A percentile compares a stretch with the other conserved stretches of the same genome.
Conservation (phyloP, 768 basidiomycete genomes). For the Tylopilus rubrobrunneus region DNA sequence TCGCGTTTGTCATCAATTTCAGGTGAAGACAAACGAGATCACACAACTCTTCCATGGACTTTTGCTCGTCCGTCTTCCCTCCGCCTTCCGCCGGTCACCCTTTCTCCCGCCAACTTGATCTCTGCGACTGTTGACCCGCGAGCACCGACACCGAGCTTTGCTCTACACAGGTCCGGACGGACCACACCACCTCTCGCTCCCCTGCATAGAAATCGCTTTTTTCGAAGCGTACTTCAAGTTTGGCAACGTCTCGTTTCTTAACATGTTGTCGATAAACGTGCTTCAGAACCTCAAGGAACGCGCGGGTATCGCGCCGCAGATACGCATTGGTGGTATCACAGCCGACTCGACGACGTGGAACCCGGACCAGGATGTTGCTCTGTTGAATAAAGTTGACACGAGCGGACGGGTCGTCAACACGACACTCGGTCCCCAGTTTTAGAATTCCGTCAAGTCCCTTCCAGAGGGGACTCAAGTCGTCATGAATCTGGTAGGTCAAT, state of each 20-base stretch:
- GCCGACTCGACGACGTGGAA: slow-evolving; percentile 53
- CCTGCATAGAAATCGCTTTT: slow-evolving; percentile 51
- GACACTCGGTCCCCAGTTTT: slow-evolving; percentile 49
- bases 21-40: too few species aligned
- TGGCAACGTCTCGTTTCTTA: slow-evolving; percentile 43
- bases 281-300: slow-evolving; percentile 44
- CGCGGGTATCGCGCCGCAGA: slow-evolving; percentile 42
- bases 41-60: too few species aligned
- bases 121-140: too few species aligned
- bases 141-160: too few species aligned
- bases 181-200: slow-evolving; percentile 44
- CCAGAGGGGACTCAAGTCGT: slow-evolving; percentile 46
- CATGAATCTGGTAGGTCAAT: slow-evolving; percentile 39
- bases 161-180: slow-evolving; percentile 48
- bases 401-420: slow-evolving; percentile 46
- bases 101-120: too few species aligned
- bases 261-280: slow-evolving; percentile 40
- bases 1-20: too few species aligned
- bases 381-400: slow-evolving; percentile 40
- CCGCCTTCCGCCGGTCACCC: too few species aligned
- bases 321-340: slow-evolving; percentile 53
- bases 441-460: slow-evolving; percentile 35
- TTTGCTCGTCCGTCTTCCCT: too few species aligned
- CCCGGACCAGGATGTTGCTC: slow-evolving; percentile 29
- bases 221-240: slow-evolving; percentile 49